Evolutionary conservation across 306 rosid species (phyloP).

Genomic region (Benincasa hispida): DNA sequence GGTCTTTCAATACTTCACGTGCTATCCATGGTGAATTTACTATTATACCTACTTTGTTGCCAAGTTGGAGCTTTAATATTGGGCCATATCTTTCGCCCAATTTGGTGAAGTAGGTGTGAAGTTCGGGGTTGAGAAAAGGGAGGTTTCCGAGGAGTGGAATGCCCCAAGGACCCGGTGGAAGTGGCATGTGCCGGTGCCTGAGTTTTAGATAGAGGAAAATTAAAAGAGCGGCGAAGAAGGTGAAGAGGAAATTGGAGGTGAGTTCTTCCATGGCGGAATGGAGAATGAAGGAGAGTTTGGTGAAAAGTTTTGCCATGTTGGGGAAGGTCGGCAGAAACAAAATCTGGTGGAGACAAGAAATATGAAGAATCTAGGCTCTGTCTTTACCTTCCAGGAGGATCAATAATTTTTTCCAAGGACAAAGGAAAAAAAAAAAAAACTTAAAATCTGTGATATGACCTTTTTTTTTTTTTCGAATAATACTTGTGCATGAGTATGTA

Average conservation of each 20-base stretch:
- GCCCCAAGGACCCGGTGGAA: constrained; percentile 62
- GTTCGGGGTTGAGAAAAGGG: constrained; percentile 53
- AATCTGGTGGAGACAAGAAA: background rate
- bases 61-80: constrained; percentile 52
- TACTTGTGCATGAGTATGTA: too few relatives aligned
- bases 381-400: too few relatives aligned
- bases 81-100: constrained; percentile 48
- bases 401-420: background rate
- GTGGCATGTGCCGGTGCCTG: background rate
- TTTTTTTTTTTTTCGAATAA: too few relatives aligned
- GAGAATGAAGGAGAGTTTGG: background rate
- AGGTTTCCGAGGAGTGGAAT: constrained; percentile 65
- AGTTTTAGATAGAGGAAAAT: constrained; percentile 6
- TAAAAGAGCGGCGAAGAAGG: background rate
- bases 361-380: background rate
- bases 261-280: background rate
- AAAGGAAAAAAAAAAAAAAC: too few relatives aligned
- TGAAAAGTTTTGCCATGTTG: too few relatives aligned
- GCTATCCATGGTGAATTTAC: constrained; percentile 39
- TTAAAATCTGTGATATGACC: too few relatives aligned
- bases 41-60: constrained; percentile 33
- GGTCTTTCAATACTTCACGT: constrained; percentile 44
- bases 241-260: background rate
- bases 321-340: background rate
- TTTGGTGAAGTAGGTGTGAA: constrained; percentile 47